phyloP scores from a whole-genome alignment of 2,329 filamentous ascomycete genomes.

The Trichoderma citrinoviride region DNA sequence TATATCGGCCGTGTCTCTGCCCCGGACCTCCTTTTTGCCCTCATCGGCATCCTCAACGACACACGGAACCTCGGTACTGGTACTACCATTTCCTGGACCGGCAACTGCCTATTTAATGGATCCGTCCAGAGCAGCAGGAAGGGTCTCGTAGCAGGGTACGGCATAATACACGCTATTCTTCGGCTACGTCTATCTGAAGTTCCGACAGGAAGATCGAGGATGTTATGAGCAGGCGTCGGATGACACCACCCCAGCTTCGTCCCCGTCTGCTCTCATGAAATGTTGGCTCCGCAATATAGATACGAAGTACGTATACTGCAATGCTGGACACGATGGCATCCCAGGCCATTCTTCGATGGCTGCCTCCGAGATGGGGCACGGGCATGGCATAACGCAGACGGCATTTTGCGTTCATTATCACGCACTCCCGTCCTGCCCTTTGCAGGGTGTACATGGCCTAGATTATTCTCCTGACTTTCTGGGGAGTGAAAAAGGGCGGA shows the following conservation, averaged over 20 bases:
- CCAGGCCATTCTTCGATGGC: neutral
- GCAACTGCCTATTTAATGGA: neutral
- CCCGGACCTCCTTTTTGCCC: neutral
- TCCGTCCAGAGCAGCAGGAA: neutral
- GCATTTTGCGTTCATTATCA: neutral
- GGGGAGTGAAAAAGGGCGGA: conserved; percentile 4
- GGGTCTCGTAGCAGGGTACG: neutral
- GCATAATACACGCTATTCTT: neutral
- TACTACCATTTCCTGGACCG: neutral
- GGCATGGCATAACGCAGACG: neutral
- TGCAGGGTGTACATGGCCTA: too few relatives aligned
- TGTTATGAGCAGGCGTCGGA: conserved; percentile 13
- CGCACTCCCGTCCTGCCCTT: neutral
- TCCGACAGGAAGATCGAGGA: conserved; percentile 4
- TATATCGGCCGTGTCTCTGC: neutral
- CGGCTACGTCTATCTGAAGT: neutral
- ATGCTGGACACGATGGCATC: neutral
- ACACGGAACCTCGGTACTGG: neutral
- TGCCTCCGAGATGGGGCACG: neutral
- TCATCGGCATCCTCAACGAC: neutral
- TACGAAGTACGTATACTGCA: neutral
- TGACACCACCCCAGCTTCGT: conserved; percentile 16
- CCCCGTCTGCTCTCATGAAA: neutral
- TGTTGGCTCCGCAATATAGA: neutral
- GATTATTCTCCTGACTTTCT: neutral